Base-by-base conservation (phyloP, 176 grass and related monocot genomes). In the Luzula sylvatica region DNA sequence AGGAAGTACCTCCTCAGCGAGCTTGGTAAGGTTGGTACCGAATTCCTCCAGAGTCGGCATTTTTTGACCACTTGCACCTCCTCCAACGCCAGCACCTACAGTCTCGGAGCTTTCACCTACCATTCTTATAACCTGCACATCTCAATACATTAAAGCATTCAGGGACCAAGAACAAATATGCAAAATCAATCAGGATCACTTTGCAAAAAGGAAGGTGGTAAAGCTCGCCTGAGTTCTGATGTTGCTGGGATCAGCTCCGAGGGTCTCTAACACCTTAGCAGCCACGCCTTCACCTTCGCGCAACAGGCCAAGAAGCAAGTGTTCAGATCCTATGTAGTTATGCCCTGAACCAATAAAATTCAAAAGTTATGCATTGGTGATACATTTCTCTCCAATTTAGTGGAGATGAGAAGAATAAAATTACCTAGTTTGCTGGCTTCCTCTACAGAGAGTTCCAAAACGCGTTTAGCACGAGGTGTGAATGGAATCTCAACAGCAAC, bases 401-500 rank as follows among this genome's bases (percentile, higher is more conserved):
- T 27, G 18, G 40, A 38, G 1, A 28, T 38, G 40, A 20, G 2
- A 40, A 27, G 5, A 41, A 14, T 17, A 52, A 14, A 55, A 55
- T 29, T 71, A 95, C 89, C 83, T 63, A 95, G 51, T 50, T 88
- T 83, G 21, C 84, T 83, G 38, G 90, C 90, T 75, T 95, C 90
- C 58, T 95, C 90, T 52, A 95, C 55, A 9, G 80, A 84, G 45
- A 98, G 69, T 71, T 90, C 92, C 52, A 98, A 71, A 56, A 98
- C 78, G 46, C 86, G 81, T 46, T 98, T 98, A 68, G 92, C 92
- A 65, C 92, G 85, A 42, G 92, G 92, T 1, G 92, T 98, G 68
- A 98, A 98, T 59, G 92, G 86, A 65, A 98, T 90, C 60, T 98
- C 86, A 53, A 98, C 92, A 68, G 92, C 92, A 19, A 98, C 92